phyloP scores from a whole-genome alignment of 208 protist species.

The Eutreptiella sp. region DNA sequence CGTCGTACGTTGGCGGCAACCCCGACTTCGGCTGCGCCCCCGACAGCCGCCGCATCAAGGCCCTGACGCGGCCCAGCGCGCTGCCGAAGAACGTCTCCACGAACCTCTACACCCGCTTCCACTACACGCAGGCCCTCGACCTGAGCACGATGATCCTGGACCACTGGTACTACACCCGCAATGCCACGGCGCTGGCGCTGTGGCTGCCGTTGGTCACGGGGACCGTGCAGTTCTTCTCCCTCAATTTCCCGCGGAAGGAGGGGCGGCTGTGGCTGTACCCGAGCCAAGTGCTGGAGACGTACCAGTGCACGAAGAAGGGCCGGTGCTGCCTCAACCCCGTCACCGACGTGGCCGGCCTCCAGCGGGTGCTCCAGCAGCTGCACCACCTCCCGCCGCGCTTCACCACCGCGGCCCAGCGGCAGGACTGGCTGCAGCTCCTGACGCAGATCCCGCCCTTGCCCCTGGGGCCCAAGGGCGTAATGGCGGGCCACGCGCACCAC shows the following conservation, averaged over 20 bases:
- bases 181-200: neutral
- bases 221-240: constrained; percentile 12
- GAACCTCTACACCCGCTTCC: constrained; percentile 13
- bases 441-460: constrained; percentile 3
- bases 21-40: neutral
- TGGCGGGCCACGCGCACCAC: no score
- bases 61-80: no score
- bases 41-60: neutral
- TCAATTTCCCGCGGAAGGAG: neutral
- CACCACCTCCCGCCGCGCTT: neutral
- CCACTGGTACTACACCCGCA: constrained; percentile 13
- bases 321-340: constrained; percentile 6
- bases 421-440: constrained; percentile 5
- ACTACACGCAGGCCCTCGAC: neutral
- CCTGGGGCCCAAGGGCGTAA: no score
- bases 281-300: constrained; percentile 14
- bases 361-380: neutral
- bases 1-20: neutral
- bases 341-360: constrained; percentile 3
- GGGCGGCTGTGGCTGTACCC: constrained; percentile 11
- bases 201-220: neutral
- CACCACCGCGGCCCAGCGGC: constrained; percentile 4
- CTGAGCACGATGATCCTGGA: constrained; percentile 7
- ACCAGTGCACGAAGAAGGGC: constrained; percentile 3
- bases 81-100: constrained; percentile 10